A percentile compares a stretch with the other conserved stretches of the same genome.
phyloP scores from a whole-genome alignment of 306 rosid genomes.

The Bauhinia variegata region DNA sequence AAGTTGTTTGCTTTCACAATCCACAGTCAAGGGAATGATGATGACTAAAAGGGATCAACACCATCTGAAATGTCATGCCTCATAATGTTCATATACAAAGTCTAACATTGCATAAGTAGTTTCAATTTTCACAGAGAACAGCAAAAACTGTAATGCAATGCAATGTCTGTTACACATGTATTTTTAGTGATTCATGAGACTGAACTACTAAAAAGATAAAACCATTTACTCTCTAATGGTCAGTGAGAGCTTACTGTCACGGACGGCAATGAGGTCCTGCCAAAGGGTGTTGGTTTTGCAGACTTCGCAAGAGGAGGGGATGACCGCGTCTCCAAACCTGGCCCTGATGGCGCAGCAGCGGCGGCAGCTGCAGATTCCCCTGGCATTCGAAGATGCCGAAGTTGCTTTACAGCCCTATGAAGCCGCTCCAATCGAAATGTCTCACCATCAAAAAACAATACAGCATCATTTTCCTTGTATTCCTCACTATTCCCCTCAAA shows the following conservation, averaged over 20 bases:
- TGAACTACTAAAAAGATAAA: conserved; percentile 8
- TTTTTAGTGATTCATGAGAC: neutral
- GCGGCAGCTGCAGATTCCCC: conserved; percentile 82
- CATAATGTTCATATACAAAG: conserved; percentile 4
- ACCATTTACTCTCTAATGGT: conserved; percentile 22
- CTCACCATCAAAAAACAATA: conserved; percentile 82
- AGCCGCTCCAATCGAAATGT: conserved; percentile 77
- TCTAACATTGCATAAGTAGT: neutral
- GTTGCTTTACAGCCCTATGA: conserved; percentile 81
- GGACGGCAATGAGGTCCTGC: conserved; percentile 52
- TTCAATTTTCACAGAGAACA: conserved; percentile 7
- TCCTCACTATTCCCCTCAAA: conserved; percentile 91
- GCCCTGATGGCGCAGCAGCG: conserved; percentile 47
- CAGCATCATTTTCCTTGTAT: conserved; percentile 81
- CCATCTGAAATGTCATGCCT: conserved; percentile 2
- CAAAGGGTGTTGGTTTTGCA: conserved; percentile 46
- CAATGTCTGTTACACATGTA: too few species aligned
- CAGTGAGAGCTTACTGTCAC: conserved; percentile 55
- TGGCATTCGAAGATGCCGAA: conserved; percentile 76
- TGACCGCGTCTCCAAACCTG: conserved; percentile 59
- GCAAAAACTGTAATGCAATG: neutral
- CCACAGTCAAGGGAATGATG: conserved; percentile 9
- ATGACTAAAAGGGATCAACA: conserved; percentile 8
- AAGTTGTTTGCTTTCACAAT: conserved; percentile 23
- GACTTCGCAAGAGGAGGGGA: conserved; percentile 83